Conservation (phyloP, 2,329 filamentous ascomycete species). For the Apiospora arundinis region DNA sequence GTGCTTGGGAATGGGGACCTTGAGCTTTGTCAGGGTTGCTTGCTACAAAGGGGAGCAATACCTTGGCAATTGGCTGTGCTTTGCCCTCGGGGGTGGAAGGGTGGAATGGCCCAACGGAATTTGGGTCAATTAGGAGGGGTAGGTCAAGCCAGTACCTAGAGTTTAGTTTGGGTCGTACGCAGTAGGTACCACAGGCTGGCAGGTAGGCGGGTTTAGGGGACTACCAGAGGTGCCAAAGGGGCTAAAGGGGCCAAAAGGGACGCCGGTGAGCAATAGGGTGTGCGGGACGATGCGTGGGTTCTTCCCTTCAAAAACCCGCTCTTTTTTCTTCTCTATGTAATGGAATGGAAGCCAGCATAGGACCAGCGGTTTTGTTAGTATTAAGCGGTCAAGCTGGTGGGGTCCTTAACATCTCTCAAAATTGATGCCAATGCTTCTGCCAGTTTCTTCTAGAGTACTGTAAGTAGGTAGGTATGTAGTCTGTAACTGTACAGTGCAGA, state of each 20-base stretch:
- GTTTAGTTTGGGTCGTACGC: too few relatives aligned
- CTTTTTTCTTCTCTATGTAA: neutral
- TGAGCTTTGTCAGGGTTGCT: slow-evolving; percentile 18
- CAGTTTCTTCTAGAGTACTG: neutral
- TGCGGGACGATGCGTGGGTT: slow-evolving; percentile 14
- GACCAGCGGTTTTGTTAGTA: slow-evolving; percentile 3
- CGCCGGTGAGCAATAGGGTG: neutral
- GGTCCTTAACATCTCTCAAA: neutral
- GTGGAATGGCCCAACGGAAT: slow-evolving; percentile 16
- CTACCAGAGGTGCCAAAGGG: neutral
- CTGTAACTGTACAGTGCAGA: neutral
- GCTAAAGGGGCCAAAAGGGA: neutral
- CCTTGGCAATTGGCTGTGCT: neutral
- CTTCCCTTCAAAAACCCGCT: slow-evolving; percentile 9
- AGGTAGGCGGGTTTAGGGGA: neutral
- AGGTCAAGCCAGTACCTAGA: neutral
- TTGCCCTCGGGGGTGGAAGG: neutral
- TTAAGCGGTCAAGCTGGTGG: slow-evolving; percentile 14
- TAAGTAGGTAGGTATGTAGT: neutral
- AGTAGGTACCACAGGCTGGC: neutral
- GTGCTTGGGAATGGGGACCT: too few relatives aligned
- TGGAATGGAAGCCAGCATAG: slow-evolving; percentile 1
- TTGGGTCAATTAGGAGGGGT: slow-evolving; percentile 14
- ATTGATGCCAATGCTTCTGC: neutral
- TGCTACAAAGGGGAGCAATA: slow-evolving; percentile 13